A percentile compares a stretch with the other conserved stretches of the same genome.
phyloP scores from a whole-genome alignment of 352 stramenopile genomes.

The Phytophthora boehmeriae region DNA sequence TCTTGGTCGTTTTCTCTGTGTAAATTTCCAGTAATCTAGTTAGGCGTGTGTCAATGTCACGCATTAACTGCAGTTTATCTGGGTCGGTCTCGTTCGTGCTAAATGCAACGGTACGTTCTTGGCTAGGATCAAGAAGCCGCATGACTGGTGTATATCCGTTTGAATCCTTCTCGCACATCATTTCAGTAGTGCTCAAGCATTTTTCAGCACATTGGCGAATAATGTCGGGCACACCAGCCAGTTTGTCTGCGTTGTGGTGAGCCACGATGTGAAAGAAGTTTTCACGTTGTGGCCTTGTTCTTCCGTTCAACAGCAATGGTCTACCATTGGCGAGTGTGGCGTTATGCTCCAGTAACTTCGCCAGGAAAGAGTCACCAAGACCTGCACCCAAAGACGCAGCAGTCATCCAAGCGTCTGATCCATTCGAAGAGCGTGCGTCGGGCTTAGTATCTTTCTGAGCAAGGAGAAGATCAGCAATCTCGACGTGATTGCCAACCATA shows the following conservation, averaged over 20 bases:
- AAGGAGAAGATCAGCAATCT: constrained; percentile 61
- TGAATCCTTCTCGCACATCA: constrained; percentile 60
- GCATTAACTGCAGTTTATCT: constrained; percentile 43
- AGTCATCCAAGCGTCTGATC: constrained; percentile 66
- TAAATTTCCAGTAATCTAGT: constrained; percentile 58
- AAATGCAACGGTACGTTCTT: constrained; percentile 16
- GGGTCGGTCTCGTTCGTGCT: constrained; percentile 35
- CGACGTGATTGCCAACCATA: constrained; percentile 48
- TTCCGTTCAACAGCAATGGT: constrained; percentile 33
- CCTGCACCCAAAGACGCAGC: constrained; percentile 37
- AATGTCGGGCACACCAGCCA: constrained; percentile 32
- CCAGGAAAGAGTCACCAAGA: constrained; percentile 50
- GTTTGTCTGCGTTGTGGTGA: constrained; percentile 28
- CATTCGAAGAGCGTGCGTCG: constrained; percentile 39
- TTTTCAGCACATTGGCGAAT: constrained; percentile 42
- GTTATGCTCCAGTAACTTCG: constrained; percentile 56
- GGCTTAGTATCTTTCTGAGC: constrained; percentile 46
- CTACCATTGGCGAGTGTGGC: constrained; percentile 33
- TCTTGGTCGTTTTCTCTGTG: constrained; percentile 42
- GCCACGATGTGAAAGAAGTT: constrained; percentile 76
- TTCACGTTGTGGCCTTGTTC: constrained; percentile 26
- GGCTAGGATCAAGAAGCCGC: constrained; percentile 41
- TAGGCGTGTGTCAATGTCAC: constrained; percentile 46
- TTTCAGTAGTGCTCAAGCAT: constrained; percentile 31
- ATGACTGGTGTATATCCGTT: constrained; percentile 59